Conservation (phyloP, 306 rosid genomes). For the Lupinus albus region DNA sequence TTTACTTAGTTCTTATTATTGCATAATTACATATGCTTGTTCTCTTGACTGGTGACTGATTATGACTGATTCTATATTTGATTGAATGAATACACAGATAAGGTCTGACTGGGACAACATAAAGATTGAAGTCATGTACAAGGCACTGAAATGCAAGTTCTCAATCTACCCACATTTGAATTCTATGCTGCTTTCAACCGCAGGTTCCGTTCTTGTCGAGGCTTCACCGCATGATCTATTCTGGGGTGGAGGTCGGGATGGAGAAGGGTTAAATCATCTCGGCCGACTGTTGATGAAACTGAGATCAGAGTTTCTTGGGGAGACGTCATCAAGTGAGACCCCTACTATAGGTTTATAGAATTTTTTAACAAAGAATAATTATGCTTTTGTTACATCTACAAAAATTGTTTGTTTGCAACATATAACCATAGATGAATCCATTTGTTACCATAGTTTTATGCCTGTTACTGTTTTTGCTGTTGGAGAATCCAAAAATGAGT, state of each 20-base stretch:
- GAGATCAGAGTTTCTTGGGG: slow-evolving; percentile 84
- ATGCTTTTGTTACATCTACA: slow-evolving; percentile 9
- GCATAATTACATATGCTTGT: slow-evolving; percentile 9
- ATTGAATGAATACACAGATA: slow-evolving; percentile 52
- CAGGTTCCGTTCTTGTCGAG: slow-evolving; percentile 87
- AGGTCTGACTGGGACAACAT: slow-evolving; percentile 80
- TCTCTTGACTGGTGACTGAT: too few species aligned
- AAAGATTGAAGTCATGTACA: slow-evolving; percentile 83
- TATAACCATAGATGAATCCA: neutral
- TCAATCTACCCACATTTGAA: slow-evolving; percentile 77
- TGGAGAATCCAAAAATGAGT: neutral
- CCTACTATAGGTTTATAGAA: slow-evolving; percentile 42
- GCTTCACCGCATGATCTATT: slow-evolving; percentile 90
- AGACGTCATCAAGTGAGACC: slow-evolving; percentile 45
- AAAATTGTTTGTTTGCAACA: neutral
- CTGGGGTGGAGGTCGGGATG: slow-evolving; percentile 96
- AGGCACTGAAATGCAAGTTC: slow-evolving; percentile 84
- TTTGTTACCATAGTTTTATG: neutral
- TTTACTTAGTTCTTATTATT: slow-evolving; percentile 8
- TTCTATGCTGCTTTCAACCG: slow-evolving; percentile 77
- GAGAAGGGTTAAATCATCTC: slow-evolving; percentile 88
- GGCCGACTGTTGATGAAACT: slow-evolving; percentile 86
- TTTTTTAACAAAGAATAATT: neutral
- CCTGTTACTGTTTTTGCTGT: neutral
- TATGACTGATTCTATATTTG: slow-evolving; percentile 7